phyloP scores from a whole-genome alignment of 495 filamentous ascomycete species.

The Trypethelium eluteriae region DNA sequence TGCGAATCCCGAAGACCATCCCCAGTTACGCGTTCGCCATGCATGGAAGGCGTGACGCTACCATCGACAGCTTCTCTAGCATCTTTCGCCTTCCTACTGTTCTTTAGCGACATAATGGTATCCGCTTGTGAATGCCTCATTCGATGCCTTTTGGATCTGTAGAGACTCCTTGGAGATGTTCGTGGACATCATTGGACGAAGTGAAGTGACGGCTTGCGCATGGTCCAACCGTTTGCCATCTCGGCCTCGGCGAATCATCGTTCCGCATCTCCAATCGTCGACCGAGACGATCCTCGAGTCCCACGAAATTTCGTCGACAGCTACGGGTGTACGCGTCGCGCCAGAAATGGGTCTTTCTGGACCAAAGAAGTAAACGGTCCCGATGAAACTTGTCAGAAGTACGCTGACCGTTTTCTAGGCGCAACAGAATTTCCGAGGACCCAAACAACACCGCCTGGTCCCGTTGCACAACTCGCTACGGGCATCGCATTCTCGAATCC shows the following conservation, averaged over 20 bases:
- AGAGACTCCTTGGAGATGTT: neutral
- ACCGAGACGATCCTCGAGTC: too few species aligned
- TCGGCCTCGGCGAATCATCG: conserved; percentile 9
- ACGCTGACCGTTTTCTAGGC: conserved; percentile 44
- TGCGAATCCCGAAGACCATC: neutral
- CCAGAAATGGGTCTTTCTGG: conserved; percentile 24
- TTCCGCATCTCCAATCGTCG: neutral
- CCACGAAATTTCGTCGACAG: too few species aligned
- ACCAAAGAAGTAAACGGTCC: conserved; percentile 21
- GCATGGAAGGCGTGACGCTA: neutral
- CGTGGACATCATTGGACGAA: neutral
- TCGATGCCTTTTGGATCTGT: neutral
- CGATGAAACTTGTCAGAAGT: neutral
- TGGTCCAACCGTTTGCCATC: conserved; percentile 2
- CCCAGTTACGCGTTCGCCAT: neutral
- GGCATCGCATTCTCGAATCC: conserved; percentile 73
- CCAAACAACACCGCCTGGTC: conserved; percentile 93
- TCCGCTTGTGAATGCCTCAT: neutral
- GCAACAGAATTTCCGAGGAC: conserved; percentile 73
- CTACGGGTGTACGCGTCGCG: neutral
- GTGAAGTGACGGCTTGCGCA: neutral
- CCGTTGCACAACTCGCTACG: conserved; percentile 69
- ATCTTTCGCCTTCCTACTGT: neutral
- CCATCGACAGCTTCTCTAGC: too few species aligned
- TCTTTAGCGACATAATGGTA: neutral